Conservation (phyloP, 1,284 basidiomycete genomes). For the Leccinum pachyderme region DNA sequence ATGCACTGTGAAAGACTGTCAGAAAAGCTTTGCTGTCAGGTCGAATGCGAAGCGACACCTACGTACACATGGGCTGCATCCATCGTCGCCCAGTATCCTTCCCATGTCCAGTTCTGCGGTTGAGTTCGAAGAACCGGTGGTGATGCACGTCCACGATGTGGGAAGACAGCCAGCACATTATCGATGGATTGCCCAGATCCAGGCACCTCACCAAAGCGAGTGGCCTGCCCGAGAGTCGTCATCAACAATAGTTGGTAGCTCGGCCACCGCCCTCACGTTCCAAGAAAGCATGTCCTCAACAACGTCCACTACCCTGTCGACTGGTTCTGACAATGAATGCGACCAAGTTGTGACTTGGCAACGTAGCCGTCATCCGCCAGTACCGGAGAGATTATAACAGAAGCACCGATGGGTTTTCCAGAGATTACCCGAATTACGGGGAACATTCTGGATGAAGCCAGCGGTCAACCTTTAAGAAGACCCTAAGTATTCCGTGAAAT, state of each 20-base stretch:
- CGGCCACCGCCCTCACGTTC: conserved; percentile 16
- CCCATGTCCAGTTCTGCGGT: conserved; percentile 37
- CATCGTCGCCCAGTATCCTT: conserved; percentile 19
- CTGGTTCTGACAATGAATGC: conserved; percentile 28
- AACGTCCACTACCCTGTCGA: conserved; percentile 25
- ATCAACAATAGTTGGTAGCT: conserved; percentile 19
- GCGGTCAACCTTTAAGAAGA: not conserved
- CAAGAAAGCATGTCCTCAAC: conserved; percentile 30
- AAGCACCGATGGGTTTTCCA: conserved; percentile 14
- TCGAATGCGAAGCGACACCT: conserved; percentile 64
- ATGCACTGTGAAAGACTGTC: conserved; percentile 48
- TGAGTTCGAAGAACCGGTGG: conserved; percentile 46
- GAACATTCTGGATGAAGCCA: conserved; percentile 5
- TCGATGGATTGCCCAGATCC: conserved; percentile 42
- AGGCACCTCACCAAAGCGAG: conserved; percentile 26
- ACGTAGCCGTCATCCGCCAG: not conserved
- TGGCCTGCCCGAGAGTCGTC: conserved; percentile 16
- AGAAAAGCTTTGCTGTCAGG: conserved; percentile 55
- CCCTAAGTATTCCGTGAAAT: too few species aligned
- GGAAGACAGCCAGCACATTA: conserved; percentile 41
- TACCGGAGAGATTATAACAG: conserved; percentile 10
- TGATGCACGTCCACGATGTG: conserved; percentile 42
- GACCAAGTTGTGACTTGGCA: conserved; percentile 15
- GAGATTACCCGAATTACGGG: conserved; percentile 14
- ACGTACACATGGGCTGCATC: conserved; percentile 49